Base-by-base conservation (phyloP, 805 yeast species). In the Suhomyces tanzawaensis region DNA sequence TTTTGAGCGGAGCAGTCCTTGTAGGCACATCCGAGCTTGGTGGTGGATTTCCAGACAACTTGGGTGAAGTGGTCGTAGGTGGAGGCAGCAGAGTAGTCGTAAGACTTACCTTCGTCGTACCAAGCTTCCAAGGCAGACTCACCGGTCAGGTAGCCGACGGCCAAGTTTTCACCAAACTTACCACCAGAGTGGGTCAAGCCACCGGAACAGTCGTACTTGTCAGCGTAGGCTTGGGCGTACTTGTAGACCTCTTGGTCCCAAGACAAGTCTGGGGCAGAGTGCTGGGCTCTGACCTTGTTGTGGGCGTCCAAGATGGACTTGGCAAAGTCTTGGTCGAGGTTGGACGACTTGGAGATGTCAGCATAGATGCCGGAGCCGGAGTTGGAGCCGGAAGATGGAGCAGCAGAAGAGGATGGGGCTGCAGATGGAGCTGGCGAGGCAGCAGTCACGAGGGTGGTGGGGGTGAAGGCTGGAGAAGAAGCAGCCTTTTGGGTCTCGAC, bases 41-140 rank as follows among this genome's bases (percentile, higher is more conserved):
- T 69, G 21, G 86, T 66, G 19, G 65, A 58, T 46, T 70, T 73
- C 95, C 95, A 86, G 22, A 86, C 77, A 32, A 86, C 66, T 58
- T 85, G 93, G 15, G 95, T 84, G 64, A 85, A 87, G 61, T 87
- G 95, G 48, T 66, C 61, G 39, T 63, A 69, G 38, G 63, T 57
- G 32, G 61, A 50, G 32, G 72, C 69, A 34, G 63, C 49, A 38
- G 49, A 23, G 48, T 46, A 46, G 41, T 37, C 36, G 42, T 41
- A 60, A 32, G 47, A 41, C 30, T 49, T 40, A 36, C 68, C 69
- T 51, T 66, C 72, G 29, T 44, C 56, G 52, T 67, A 66, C 74
- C 74, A 68, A 14, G 70, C 71, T 11, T 51, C 43, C 5, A 65
- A 52, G 7, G 71, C 71, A 15, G 57, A 34, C 9, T 52, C 48